Conservation (phyloP, 31 red algal genomes). For the Endocladia muricata region DNA sequence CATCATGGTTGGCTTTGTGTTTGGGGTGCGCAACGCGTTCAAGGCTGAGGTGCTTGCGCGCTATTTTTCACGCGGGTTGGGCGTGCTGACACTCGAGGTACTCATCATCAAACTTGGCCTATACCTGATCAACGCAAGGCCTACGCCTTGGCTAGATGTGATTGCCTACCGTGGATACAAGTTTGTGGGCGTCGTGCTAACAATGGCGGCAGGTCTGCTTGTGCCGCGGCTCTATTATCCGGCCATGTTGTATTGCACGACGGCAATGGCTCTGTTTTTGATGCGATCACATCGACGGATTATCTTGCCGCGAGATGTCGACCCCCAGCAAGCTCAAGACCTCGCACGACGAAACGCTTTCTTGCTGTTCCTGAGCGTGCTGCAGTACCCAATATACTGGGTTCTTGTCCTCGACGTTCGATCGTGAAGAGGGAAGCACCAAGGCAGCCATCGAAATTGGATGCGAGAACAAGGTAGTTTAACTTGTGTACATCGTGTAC, state of each 20-base stretch:
- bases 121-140: conserved; percentile 71
- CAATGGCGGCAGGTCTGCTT: conserved; percentile 36
- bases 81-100: conserved; percentile 70
- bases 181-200: conserved; percentile 85
- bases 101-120: conserved; percentile 81
- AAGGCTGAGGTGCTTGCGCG: conserved; percentile 76
- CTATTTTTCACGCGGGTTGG: conserved; percentile 67
- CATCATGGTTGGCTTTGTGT: conserved; percentile 87
- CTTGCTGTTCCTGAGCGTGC: conserved; percentile 62
- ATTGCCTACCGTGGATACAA: conserved; percentile 93
- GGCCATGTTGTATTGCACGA: conserved; percentile 67
- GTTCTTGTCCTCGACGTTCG: conserved; percentile 49
- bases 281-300: conserved; percentile 82
- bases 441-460: not conserved
- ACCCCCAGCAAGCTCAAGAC: conserved; percentile 38
- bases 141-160: conserved; percentile 78
- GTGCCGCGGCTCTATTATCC: conserved; percentile 40
- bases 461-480: not conserved
- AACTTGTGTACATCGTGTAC: not conserved
- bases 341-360: conserved; percentile 70
- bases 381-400: conserved; percentile 92
- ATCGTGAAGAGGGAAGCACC: not conserved
- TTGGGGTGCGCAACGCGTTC: conserved; percentile 74
- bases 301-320: conserved; percentile 45
- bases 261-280: conserved; percentile 86